These are phyloP conservation scores for Ophiostoma montium DNA, from an alignment of 2,329 filamentous ascomycete genomes.

Conservation along the genomic window DNA sequence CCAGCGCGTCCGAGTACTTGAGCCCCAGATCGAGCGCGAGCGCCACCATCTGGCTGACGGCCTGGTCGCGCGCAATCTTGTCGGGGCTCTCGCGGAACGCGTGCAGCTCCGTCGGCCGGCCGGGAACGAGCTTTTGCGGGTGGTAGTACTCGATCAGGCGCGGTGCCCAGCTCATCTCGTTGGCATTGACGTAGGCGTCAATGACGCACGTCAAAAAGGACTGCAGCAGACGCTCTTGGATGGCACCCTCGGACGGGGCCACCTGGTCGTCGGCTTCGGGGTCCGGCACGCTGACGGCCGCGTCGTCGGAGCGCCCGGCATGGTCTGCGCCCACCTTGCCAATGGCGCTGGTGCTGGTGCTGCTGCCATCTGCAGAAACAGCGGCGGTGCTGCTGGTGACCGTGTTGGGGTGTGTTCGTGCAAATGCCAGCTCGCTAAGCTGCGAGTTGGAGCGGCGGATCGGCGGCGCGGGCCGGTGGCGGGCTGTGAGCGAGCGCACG, in stretches of 20 bases:
- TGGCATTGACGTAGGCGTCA: conserved; percentile 55
- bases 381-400: neutral
- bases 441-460: conserved; percentile 33
- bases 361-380: neutral
- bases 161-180: conserved; percentile 46
- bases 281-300: conserved; percentile 44
- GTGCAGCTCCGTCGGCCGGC: conserved; percentile 45
- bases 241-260: conserved; percentile 41
- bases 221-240: conserved; percentile 53
- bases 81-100: conserved; percentile 47
- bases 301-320: conserved; percentile 27
- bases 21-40: conserved; percentile 49
- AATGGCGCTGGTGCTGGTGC: conserved; percentile 16
- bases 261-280: conserved; percentile 43
- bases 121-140: conserved; percentile 48
- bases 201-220: conserved; percentile 67
- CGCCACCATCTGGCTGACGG: conserved; percentile 59
- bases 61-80: conserved; percentile 46
- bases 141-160: conserved; percentile 55
- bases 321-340: conserved; percentile 28
- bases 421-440: conserved; percentile 1
- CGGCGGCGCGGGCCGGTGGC: conserved; percentile 49
- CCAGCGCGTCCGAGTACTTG: conserved; percentile 29
- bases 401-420: neutral
- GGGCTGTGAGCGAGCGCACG: conserved; percentile 52